These are phyloP conservation scores for Microbotryum intermedium DNA, from an alignment of 1,284 basidiomycete species.

Conservation along the genomic window DNA sequence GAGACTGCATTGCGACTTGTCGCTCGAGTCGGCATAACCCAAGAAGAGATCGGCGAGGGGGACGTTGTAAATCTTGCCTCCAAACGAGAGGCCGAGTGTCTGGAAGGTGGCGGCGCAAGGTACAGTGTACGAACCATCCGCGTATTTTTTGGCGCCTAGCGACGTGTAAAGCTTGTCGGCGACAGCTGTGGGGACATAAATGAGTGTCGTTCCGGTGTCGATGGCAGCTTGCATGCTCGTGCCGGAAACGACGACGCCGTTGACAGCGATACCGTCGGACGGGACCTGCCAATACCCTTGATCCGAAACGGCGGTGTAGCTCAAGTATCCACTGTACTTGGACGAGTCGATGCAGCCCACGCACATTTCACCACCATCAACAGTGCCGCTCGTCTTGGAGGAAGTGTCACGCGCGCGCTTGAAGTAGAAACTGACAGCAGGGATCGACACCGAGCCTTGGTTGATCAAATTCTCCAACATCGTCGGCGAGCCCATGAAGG, in stretches of 20 bases:
- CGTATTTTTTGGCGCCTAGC: constrained; percentile 23
- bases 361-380: constrained; percentile 27
- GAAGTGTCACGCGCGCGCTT: constrained; percentile 22
- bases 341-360: constrained; percentile 23
- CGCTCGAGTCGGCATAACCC: constrained; percentile 12
- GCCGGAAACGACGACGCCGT: constrained; percentile 25
- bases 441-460: constrained; percentile 8
- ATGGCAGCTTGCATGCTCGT: constrained; percentile 27
- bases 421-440: constrained; percentile 20
- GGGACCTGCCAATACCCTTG: constrained; percentile 25
- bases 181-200: constrained; percentile 29
- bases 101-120: constrained; percentile 28
- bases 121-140: constrained; percentile 27
- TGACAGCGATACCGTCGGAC: constrained; percentile 28
- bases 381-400: constrained; percentile 6
- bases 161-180: constrained; percentile 28
- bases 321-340: constrained; percentile 24
- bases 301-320: constrained; percentile 18
- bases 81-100: constrained; percentile 23
- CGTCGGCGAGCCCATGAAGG: constrained; percentile 26
- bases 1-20: constrained; percentile 26
- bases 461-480: constrained; percentile 27
- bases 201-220: constrained; percentile 34
- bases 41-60: constrained; percentile 26
- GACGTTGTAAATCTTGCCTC: constrained; percentile 25